These are phyloP conservation scores for Exophiala sp. DNA, from an alignment of 2,329 filamentous ascomycete genomes.

Conservation along the genomic window DNA sequence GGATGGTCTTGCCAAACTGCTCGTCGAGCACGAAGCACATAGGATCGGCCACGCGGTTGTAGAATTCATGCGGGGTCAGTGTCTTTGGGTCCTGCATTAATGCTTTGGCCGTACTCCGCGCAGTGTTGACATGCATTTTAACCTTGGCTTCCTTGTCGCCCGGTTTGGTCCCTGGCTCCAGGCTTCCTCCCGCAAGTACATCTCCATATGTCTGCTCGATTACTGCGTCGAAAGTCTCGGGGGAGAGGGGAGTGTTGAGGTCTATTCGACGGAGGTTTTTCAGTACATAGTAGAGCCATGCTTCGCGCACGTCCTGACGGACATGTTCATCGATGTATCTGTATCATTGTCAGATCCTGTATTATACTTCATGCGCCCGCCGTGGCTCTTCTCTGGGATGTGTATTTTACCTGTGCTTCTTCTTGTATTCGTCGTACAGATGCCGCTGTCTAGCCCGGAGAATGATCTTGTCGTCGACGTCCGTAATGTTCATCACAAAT, in stretches of 20 bases:
- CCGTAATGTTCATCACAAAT: slow-evolving; percentile 92
- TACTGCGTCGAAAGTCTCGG: slow-evolving; percentile 45
- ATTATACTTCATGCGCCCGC: background rate
- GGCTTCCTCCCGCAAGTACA: slow-evolving; percentile 50
- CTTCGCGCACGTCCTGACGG: slow-evolving; percentile 45
- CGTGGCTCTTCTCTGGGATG: background rate
- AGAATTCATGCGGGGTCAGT: slow-evolving; percentile 44
- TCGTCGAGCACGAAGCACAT: slow-evolving; percentile 76
- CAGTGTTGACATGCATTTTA: slow-evolving; percentile 77
- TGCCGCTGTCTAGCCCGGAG: slow-evolving; percentile 67
- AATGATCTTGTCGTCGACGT: slow-evolving; percentile 71
- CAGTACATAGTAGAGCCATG: slow-evolving; percentile 54
- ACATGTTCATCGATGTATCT: slow-evolving; percentile 40
- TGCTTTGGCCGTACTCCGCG: slow-evolving; percentile 49
- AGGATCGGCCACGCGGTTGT: slow-evolving; percentile 58
- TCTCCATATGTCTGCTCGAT: slow-evolving; percentile 49
- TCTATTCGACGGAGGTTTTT: slow-evolving; percentile 59
- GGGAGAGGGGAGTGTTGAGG: slow-evolving; percentile 35
- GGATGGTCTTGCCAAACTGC: slow-evolving; percentile 51
- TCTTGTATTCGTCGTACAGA: slow-evolving; percentile 64
- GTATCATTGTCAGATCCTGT: background rate
- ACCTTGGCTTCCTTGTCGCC: slow-evolving; percentile 78
- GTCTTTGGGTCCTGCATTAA: slow-evolving; percentile 35
- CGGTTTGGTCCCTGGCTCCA: slow-evolving; percentile 51
- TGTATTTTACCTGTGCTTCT: slow-evolving; percentile 41